A percentile compares a stretch with the other conserved stretches of the same genome.
These are phyloP conservation scores for Xylaria sp. DNA, from an alignment of 2,329 filamentous ascomycete genomes.

Conservation along the genomic window DNA sequence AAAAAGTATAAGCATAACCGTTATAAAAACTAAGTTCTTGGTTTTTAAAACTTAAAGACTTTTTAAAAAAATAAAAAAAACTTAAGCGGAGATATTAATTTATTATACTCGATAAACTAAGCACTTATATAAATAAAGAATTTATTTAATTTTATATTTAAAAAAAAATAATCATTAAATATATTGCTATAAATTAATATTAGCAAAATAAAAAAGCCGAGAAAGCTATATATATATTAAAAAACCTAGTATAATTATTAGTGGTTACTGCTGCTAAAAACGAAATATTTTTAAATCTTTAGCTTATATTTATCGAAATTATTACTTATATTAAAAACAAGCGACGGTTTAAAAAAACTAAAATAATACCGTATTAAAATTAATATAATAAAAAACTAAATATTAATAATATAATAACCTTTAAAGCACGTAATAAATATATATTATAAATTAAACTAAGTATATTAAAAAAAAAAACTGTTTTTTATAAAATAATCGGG, in stretches of 20 bases:
- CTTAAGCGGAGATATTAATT: not conserved
- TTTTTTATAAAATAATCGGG: not conserved
- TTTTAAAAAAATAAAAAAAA: not conserved
- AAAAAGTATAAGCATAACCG: not conserved
- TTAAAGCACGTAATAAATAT: not conserved
- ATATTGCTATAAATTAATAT: not conserved
- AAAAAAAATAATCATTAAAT: not conserved
- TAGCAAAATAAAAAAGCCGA: not conserved
- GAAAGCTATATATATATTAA: not conserved
- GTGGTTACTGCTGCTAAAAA: not conserved
- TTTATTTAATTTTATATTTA: not conserved
- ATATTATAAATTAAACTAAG: not conserved
- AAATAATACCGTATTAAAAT: not conserved
- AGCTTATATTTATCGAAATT: not conserved
- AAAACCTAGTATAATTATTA: not conserved
- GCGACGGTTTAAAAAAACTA: not conserved
- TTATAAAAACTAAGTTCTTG: not conserved
- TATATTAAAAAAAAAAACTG: not conserved
- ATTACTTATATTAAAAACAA: not conserved
- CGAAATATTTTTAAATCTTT: not conserved
- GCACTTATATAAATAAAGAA: not conserved
- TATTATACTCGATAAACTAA: not conserved
- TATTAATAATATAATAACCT: not conserved
- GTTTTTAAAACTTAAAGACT: not conserved
- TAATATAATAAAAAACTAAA: not conserved